Percentiles rank a stretch among this genome's conserved stretches.
Evolutionary conservation across 2,329 filamentous ascomycete species (phyloP).

Genomic region (Chrysoporthe deuterocubensis): DNA sequence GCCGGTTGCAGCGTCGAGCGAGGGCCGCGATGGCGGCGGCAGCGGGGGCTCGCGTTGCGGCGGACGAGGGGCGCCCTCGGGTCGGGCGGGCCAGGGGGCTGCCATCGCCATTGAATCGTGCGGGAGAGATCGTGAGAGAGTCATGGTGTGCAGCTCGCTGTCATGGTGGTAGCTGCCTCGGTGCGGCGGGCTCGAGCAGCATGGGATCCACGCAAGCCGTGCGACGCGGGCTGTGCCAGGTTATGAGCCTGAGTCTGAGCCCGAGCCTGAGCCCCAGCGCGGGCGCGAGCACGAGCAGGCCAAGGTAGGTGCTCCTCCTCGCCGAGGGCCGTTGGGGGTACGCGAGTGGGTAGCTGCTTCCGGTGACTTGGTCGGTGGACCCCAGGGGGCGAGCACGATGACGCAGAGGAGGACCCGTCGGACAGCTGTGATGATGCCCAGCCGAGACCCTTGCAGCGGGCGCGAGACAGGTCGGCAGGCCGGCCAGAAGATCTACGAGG

Average conservation of each 20-base stretch:
- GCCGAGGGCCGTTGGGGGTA: neutral
- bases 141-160: slow-evolving; percentile 25
- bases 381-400: slow-evolving; percentile 18
- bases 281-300: neutral
- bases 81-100: slow-evolving; percentile 22
- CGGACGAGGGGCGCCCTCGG: slow-evolving; percentile 20
- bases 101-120: slow-evolving; percentile 23
- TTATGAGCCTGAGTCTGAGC: neutral
- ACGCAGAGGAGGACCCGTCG: slow-evolving; percentile 16
- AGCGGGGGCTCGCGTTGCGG: slow-evolving; percentile 26
- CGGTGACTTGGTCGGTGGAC: slow-evolving; percentile 10
- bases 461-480: neutral
- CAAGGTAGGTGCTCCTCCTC: neutral
- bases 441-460: slow-evolving; percentile 10
- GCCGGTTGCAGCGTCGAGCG: slow-evolving; percentile 2
- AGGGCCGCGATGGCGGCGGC: slow-evolving; percentile 21
- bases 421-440: slow-evolving; percentile 11
- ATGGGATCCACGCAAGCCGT: slow-evolving; percentile 6
- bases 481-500: neutral
- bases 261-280: neutral
- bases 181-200: slow-evolving; percentile 14
- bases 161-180: slow-evolving; percentile 24
- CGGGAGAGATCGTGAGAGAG: slow-evolving; percentile 22
- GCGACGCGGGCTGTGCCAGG: neutral
- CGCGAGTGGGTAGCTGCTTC: slow-evolving; percentile 23